Evolutionary conservation across 2,329 filamentous ascomycete genomes (phyloP).

Genomic region (Aureobasidium sp.): DNA sequence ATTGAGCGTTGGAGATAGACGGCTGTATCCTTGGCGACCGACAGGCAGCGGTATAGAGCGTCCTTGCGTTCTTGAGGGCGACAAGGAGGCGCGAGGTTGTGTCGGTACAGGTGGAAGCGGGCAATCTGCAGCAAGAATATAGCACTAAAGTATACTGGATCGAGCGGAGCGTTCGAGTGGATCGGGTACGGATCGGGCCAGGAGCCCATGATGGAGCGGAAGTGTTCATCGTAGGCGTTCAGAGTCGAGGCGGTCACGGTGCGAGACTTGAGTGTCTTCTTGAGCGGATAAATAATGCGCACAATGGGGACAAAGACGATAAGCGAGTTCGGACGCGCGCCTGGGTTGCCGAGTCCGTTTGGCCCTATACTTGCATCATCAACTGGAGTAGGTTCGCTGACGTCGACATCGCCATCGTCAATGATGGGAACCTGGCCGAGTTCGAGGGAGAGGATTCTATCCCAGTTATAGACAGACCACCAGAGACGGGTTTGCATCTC

Average conservation of each 20-base stretch:
- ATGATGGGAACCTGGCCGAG: conserved; percentile 75
- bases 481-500: conserved; percentile 85
- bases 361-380: conserved; percentile 69
- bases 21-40: conserved; percentile 70
- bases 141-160: conserved; percentile 67
- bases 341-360: conserved; percentile 39
- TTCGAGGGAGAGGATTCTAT: conserved; percentile 72
- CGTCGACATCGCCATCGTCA: conserved; percentile 81
- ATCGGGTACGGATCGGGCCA: conserved; percentile 72
- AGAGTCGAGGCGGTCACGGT: conserved; percentile 61
- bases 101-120: conserved; percentile 78
- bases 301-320: conserved; percentile 76
- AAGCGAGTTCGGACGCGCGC: conserved; percentile 60
- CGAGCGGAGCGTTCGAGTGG: conserved; percentile 58
- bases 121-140: conserved; percentile 74
- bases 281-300: conserved; percentile 66
- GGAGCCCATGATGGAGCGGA: conserved; percentile 63
- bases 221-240: conserved; percentile 73
- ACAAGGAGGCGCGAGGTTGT: conserved; percentile 73
- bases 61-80: conserved; percentile 57
- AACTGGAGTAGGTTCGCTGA: conserved; percentile 67
- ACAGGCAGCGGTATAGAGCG: conserved; percentile 71
- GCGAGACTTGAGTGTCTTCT: conserved; percentile 61
- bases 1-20: conserved; percentile 64
- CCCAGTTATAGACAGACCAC: conserved; percentile 91